Percentiles rank a stretch among this genome's conserved stretches.
phyloP scores from a whole-genome alignment of 495 filamentous ascomycete genomes.

The Xylaria intraflava region DNA sequence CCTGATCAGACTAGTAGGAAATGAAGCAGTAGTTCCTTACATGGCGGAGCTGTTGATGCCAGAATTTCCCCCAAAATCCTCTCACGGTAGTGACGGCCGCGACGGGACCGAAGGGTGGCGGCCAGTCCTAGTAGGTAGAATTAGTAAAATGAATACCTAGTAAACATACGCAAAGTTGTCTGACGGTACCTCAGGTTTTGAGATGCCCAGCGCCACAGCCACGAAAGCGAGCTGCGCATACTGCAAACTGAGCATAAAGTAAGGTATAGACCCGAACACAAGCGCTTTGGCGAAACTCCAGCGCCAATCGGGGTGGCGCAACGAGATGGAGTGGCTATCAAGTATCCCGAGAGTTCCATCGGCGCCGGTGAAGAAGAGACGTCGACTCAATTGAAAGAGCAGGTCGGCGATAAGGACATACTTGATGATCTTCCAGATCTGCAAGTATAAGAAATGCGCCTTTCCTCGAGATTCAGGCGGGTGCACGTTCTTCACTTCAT shows the following conservation, averaged over 20 bases:
- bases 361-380: not conserved
- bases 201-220: not conserved
- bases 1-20: not conserved
- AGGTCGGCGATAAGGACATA: not conserved
- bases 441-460: not conserved
- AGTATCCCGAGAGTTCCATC: not conserved
- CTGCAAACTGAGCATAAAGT: not conserved
- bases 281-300: not conserved
- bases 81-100: not conserved
- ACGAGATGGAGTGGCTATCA: not conserved
- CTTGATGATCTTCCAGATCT: not conserved
- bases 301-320: not conserved
- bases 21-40: not conserved
- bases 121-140: not conserved
- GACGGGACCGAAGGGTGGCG: not conserved
- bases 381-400: not conserved
- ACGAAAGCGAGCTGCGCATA: not conserved
- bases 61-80: not conserved
- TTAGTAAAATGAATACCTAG: too few relatives aligned
- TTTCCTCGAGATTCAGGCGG: not conserved
- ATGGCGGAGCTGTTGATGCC: not conserved
- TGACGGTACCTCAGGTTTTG: not conserved
- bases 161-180: too few relatives aligned
- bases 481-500: constrained; percentile 4
- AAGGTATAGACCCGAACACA: not conserved